Percentiles rank a stretch among this genome's conserved stretches.
phyloP scores from a whole-genome alignment of 768 basidiomycete genomes.

The Pulveroboletus sp. region DNA sequence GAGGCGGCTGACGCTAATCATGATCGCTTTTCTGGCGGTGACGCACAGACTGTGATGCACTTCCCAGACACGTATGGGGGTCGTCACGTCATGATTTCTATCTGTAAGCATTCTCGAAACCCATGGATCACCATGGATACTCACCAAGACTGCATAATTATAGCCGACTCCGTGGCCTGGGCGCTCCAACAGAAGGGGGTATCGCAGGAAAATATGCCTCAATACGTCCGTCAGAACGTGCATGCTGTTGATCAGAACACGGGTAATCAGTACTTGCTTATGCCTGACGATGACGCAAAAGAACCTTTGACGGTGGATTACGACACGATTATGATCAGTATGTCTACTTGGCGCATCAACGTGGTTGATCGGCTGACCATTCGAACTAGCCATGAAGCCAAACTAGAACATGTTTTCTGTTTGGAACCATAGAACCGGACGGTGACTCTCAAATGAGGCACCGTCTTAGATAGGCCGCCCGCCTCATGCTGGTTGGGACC shows the following conservation, averaged over 20 bases:
- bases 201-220: conserved; percentile 4
- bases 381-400: not conserved
- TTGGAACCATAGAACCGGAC: not conserved
- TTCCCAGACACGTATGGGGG: not conserved
- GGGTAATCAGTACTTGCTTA: conserved; percentile 7
- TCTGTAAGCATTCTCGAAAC: not conserved
- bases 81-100: conserved; percentile 2
- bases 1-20: not conserved
- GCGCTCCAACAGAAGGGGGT: conserved; percentile 1
- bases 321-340: conserved; percentile 4
- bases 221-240: conserved; percentile 4
- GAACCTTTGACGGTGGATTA: not conserved
- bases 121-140: not conserved
- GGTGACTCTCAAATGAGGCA: not conserved
- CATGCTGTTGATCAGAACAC: conserved; percentile 1
- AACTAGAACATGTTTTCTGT: not conserved
- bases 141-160: not conserved
- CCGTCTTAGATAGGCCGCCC: not conserved
- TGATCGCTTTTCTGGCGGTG: not conserved
- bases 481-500: not conserved
- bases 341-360: not conserved
- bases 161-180: not conserved
- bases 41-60: not conserved
- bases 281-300: not conserved
- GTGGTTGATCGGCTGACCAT: not conserved